phyloP scores from a whole-genome alignment of 2,329 filamentous ascomycete species.

The Grosmannia huntii region DNA sequence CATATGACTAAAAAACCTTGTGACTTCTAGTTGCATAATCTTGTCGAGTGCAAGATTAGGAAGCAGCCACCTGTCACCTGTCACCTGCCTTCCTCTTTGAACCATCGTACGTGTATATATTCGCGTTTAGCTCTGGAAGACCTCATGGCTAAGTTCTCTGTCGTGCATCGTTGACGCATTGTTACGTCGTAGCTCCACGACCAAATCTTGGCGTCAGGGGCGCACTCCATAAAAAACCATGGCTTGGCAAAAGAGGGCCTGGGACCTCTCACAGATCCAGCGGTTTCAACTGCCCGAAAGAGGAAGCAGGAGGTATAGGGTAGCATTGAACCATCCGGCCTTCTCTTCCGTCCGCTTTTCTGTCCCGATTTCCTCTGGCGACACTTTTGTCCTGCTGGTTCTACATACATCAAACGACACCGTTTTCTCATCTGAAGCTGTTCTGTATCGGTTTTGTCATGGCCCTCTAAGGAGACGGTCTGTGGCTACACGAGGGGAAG shows the following conservation, averaged over 20 bases:
- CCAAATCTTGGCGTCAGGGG: background rate
- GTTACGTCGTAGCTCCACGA: background rate
- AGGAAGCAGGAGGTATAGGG: background rate
- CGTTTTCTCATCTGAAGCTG: background rate
- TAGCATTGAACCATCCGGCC: background rate
- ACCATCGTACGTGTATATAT: too few relatives aligned
- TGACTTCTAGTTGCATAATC: too few relatives aligned
- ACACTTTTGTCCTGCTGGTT: too few relatives aligned
- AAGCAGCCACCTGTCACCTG: too few relatives aligned
- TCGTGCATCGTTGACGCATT: too few relatives aligned
- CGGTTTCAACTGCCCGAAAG: background rate
- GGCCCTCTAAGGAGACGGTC: background rate
- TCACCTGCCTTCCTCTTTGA: too few relatives aligned
- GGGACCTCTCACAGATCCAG: background rate
- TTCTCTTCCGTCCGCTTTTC: background rate
- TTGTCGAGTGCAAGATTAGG: too few relatives aligned
- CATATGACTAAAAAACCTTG: too few relatives aligned
- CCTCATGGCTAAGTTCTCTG: too few relatives aligned
- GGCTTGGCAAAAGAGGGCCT: background rate
- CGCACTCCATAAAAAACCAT: background rate
- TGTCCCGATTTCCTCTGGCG: too few relatives aligned
- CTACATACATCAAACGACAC: background rate
- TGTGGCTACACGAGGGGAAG: background rate
- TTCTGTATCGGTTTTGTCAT: background rate
- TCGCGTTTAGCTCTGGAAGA: too few relatives aligned